phyloP scores from a whole-genome alignment of 169 alveolate genomes.

The Eimeria acervulina region DNA sequence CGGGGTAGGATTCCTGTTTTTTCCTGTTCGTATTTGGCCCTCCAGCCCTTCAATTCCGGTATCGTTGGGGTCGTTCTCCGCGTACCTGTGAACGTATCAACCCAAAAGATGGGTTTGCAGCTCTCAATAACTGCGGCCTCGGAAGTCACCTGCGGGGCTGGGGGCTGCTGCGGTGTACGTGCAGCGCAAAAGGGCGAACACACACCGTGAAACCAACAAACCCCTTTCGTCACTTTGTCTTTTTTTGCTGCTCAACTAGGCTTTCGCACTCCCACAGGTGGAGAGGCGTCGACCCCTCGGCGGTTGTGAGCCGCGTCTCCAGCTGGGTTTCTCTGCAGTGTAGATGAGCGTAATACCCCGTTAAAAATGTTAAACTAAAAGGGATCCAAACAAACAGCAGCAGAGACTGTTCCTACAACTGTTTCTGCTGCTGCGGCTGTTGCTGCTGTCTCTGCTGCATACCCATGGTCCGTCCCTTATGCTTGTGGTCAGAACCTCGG shows the following conservation, averaged over 20 bases:
- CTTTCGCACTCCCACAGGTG: not conserved
- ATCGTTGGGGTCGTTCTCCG: not conserved
- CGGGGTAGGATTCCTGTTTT: not conserved
- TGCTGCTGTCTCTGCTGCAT: not conserved
- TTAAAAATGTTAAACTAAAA: not conserved
- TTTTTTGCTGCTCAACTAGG: not conserved
- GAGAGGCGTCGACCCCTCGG: not conserved
- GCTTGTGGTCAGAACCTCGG: not conserved
- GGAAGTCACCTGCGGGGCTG: conserved; percentile 76
- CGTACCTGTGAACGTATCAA: not conserved
- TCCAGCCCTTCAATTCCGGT: not conserved
- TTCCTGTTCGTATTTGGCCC: not conserved
- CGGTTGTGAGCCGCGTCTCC: not conserved
- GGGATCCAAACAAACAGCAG: not conserved
- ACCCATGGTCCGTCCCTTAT: not conserved
- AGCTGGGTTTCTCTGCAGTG: not conserved
- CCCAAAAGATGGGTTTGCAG: not conserved
- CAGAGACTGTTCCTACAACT: not conserved
- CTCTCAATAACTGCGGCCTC: not conserved
- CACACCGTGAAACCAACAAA: not conserved
- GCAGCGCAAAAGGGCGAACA: not conserved
- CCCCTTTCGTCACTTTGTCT: not conserved
- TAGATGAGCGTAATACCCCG: not conserved
- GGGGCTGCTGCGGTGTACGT: conserved; percentile 26
- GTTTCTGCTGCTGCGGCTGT: not conserved